These are phyloP conservation scores for Salix viminalis DNA, from an alignment of 345 rosid genomes.

Conservation along the genomic window DNA sequence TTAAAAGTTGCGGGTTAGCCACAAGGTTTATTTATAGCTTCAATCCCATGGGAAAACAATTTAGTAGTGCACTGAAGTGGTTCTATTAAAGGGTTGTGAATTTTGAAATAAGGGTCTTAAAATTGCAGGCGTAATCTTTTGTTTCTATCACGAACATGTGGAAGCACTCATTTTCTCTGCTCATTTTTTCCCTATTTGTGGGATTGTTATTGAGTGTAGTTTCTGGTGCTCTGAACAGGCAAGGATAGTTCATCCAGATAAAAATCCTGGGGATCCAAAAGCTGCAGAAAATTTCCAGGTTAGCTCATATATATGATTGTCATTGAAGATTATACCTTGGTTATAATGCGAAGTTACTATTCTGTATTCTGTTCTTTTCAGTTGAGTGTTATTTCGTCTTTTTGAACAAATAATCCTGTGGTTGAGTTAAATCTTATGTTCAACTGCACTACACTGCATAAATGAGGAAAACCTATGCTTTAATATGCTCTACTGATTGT, in stretches of 20 bases:
- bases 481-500: neutral
- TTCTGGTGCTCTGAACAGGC: slow-evolving; percentile 48
- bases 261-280: slow-evolving; percentile 81
- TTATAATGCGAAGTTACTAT: neutral
- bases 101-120: neutral
- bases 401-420: neutral
- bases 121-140: neutral
- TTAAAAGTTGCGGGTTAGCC: neutral
- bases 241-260: slow-evolving; percentile 90
- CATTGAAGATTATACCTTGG: neutral
- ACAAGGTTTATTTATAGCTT: neutral
- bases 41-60: neutral
- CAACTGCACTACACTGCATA: neutral
- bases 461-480: neutral
- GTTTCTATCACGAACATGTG: neutral
- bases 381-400: neutral
- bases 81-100: neutral
- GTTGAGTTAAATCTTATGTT: neutral
- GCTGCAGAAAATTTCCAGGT: slow-evolving; percentile 96
- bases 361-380: neutral
- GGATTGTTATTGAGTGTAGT: neutral
- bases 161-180: neutral
- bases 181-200: neutral
- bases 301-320: slow-evolving; percentile 4
- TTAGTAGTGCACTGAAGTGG: neutral